Evolutionary conservation across 2,329 filamentous ascomycete genomes (phyloP), one percentile per base, ranked within the genome.

Genomic region (Fusarium circinatum): DNA sequence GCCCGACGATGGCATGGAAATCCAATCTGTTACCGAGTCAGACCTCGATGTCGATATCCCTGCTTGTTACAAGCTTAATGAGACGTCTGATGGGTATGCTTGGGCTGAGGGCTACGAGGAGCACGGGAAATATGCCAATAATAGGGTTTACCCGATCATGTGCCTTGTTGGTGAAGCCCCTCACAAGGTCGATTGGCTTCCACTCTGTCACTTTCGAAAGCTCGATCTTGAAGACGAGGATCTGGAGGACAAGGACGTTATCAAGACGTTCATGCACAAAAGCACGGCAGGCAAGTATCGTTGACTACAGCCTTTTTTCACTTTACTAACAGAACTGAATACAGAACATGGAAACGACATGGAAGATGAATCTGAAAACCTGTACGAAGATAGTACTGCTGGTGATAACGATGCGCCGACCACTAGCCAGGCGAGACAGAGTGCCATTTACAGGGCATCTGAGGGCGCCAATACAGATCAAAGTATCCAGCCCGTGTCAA

Each of bases 21-120:
- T 54, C 1, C 48, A 24, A n/a, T 39, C 5, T 18, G 51, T 54
- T 3, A 13, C 4, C 0, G 3, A 13, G 13, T 54, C 51, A 39
- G 5, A 54, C 24, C 51, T 54, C 5, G 0, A 24, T 0, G 34
- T 12, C 6, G 51, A 54, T 18, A 39, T 54, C 0, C 51, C 32
- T 0, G 24, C 28, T 12, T 54, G 45, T 0, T 48, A 48, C 14
- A 30, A 6, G 20, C 3, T 8, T 0, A 12, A 48, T 0, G 13
- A 6, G 6, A 15, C 20, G 0, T 1, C 9, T 6, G 6, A 0
- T 5, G 0, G 45, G 20, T 48, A 48, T 22, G 14, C 17, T 0
- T 48, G 45, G 45, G 6, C 20, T 3, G 10, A 30, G 10, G 20
- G 3, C 20, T 48, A 48, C 4, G 4, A n/a, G 4, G 0, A 22